Evolutionary conservation across 768 basidiomycete genomes (phyloP).

Genomic region (Auriscalpium orientale): DNA sequence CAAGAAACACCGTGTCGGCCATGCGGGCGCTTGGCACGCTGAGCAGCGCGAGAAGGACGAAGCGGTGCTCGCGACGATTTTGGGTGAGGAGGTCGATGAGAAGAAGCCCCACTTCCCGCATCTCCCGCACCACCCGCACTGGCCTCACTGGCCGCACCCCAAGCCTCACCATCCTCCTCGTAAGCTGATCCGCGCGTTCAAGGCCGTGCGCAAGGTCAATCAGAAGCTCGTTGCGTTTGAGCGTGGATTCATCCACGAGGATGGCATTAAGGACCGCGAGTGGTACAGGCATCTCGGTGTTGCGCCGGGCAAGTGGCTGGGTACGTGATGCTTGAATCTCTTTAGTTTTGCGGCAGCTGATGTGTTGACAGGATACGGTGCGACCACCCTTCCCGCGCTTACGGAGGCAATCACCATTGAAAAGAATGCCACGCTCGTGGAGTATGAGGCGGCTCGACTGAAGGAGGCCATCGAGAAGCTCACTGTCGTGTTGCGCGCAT

Average conservation of each 20-base stretch:
- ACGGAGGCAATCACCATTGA: constrained; percentile 73
- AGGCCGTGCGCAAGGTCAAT: constrained; percentile 53
- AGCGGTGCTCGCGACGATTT: background rate
- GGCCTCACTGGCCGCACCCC: constrained; percentile 1
- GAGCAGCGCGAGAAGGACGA: background rate
- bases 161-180: constrained; percentile 18
- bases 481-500: constrained; percentile 4
- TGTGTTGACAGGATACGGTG: constrained; percentile 56
- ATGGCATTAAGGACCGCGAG: constrained; percentile 70
- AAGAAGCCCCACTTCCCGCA: constrained; percentile 3
- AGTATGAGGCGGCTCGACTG: constrained; percentile 54
- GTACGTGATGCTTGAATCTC: constrained; percentile 30
- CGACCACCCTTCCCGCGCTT: constrained; percentile 76
- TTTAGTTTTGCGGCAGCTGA: background rate
- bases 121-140: constrained; percentile 2
- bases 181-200: constrained; percentile 48
- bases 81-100: background rate
- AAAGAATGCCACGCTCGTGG: constrained; percentile 50
- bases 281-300: constrained; percentile 86
- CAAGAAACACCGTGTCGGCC: background rate
- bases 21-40: background rate
- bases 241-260: constrained; percentile 71
- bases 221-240: constrained; percentile 66
- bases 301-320: constrained; percentile 81
- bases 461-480: constrained; percentile 46